Base-by-base conservation (phyloP, 164 flowering plant genomes). In the Nymphaea thermarum region DNA sequence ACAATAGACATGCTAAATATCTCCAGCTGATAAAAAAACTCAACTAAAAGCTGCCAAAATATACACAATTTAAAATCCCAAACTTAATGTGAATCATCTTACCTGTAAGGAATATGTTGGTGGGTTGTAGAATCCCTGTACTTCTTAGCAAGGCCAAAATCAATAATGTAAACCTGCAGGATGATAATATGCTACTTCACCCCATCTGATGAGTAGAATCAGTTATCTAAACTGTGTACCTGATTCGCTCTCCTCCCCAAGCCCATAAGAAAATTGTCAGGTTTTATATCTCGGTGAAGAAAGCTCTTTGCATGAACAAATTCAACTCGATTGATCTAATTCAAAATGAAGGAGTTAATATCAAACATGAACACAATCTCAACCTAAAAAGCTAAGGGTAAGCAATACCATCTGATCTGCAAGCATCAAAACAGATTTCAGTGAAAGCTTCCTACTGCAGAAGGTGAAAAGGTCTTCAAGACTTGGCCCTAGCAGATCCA, bases 261-360 rank as follows among this genome's bases (percentile, higher is more conserved):
- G 59, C 96, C 96, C 98, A 92, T 88, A n/a, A 88, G 88, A 71
- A 90, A 92, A 76, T 87, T 90, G 72, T 92, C 96, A 11, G 96
- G 96, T 77, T 92, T 90, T 61, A 92, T 82, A 80, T 90, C 96
- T 57, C 94, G 85, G 75, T 88, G 96, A 43, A 90, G 82, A 72
- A 90, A 87, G 47, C 87, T 87, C 74, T 87, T 88, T 10, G 86
- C 77, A 68, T 92, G 94, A 70, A 90, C 83, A 76, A 88, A 87
- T 66, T 90, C 96, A 55, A 92, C 86, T 42, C 98, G 98, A 71
- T 86, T 91, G 60, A 90, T 88, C 96, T 90, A 75, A 66, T 67
- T 59, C 4, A 43, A 71, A 66, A 60, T 45, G 41, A 15, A 43
- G 11, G 5, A 45, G 53, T 45, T 45, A 45, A 45, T 5, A 45